phyloP scores from a whole-genome alignment of 371 early-diverging fungal genomes.

The Batrachochytrium dendrobatidis region DNA sequence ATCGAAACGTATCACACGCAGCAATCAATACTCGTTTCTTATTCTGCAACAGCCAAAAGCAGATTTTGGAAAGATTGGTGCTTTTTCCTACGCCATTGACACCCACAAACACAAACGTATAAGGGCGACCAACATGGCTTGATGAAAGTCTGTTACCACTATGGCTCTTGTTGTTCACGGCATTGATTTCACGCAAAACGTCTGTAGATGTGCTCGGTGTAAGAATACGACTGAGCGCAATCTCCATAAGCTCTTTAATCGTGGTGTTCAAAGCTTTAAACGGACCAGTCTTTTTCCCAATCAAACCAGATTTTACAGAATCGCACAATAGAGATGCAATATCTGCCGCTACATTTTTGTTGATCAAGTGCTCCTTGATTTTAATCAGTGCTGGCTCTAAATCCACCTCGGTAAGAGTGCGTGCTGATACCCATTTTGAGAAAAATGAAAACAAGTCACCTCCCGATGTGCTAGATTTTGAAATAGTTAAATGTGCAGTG shows the following conservation, averaged over 20 bases:
- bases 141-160: too few species aligned
- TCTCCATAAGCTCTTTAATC: conserved; percentile 74
- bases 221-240: conserved; percentile 75
- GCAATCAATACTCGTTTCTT: conserved; percentile 89
- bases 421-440: conserved; percentile 57
- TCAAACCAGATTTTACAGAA: conserved; percentile 64
- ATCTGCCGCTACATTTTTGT: conserved; percentile 91
- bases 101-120: conserved; percentile 92
- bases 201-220: conserved; percentile 92
- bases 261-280: conserved; percentile 32
- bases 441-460: conserved; percentile 58
- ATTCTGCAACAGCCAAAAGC: conserved; percentile 96
- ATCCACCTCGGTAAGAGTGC: conserved; percentile 55
- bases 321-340: conserved; percentile 80
- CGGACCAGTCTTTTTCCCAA: conserved; percentile 70
- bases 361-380: conserved; percentile 85
- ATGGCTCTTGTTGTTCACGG: conserved; percentile 58
- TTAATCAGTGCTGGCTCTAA: conserved; percentile 63
- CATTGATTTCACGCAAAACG: conserved; percentile 73
- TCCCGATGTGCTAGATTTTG: too few species aligned
- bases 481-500: background rate
- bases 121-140: conserved; percentile 67
- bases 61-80: conserved; percentile 96
- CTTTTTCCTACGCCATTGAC: conserved; percentile 98
- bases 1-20: conserved; percentile 99